Evolutionary conservation across 192 early-diverging fungal species (phyloP), one percentile per base, ranked within the genome.

Genomic region (Thamnidium elegans): DNA sequence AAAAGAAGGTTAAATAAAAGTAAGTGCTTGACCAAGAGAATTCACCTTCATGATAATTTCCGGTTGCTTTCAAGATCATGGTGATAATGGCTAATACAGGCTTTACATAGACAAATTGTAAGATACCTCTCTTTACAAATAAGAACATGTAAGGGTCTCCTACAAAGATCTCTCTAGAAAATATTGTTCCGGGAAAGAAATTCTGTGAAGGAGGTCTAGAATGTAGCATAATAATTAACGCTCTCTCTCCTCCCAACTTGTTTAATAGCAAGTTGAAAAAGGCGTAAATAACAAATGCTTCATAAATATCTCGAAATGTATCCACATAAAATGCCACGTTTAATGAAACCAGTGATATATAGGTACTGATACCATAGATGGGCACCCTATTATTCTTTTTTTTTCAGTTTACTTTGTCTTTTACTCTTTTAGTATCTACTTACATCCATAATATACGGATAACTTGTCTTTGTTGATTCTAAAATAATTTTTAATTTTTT

Each of bases 251-350:
- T 23, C 90, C 94, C 50, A 95, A 79, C 63, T 94, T 92, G 65
- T 90, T 88, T 34, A 96, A 85, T 46, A 95, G 67, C 51, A 97
- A 73, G 43, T 81, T 92, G 77, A 97, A 93, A 74, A 97, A 97
- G 67, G 90, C 89, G 78, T 97, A 97, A 50, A 97, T 90, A 23
- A 97, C 95, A 82, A 95, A 97, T 31, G 92, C 93, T 73, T 97
- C 95, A 67, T 97, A 97, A 7, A 97, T 84, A 59, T 97, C 95
- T 43, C 95, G 84, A 63, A 98, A 77, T 2, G 92, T 88, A 59
- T 98, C 95, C 4, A 96, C 84, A 61, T 93, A 96, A 58, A 91
- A 90, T 20, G 93, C 87, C 4, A 81, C 76, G 42, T 79, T 71
- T 17, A 84, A 70, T n/a, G 92, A 94, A 3, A 87, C 78, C 47